Evolutionary conservation across 1,139 yeast species (phyloP), one percentile per base, ranked within the genome.

Genomic region (Suhomyces taliae): DNA sequence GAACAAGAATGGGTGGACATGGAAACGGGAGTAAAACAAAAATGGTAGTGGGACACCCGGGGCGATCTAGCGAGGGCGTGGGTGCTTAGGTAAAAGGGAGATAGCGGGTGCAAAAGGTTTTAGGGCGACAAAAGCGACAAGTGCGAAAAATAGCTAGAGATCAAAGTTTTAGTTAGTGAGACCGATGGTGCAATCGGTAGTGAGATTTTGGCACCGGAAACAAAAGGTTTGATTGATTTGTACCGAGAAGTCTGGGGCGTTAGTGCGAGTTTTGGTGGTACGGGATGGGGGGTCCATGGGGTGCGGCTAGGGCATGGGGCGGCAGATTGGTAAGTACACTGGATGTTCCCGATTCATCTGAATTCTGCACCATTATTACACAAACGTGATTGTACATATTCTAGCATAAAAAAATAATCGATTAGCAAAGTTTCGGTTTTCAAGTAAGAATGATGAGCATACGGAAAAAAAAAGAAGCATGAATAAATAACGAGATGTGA

Each of bases 1-100:
- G 39, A 19, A 19, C 24, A 19, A 33, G 15, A 32, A 11, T 9
- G 32, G 43, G 42, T 44, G 42, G 40, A 43, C 40, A 39, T 29
- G 43, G 39, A 27, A 37, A 29, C 41, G 43, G 47, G 37, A 29
- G 3, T 29, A 11, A 29, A 29, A 5, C 32, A 29, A 29, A 29
- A 29, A 29, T 29, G 32, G 32, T 29, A 29, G 32, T 29, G 32
- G 32, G 32, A 29, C 32, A 29, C 32, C 32, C 32, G 7, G 32
- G 32, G 32, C 32, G 32, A 29, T 11, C 32, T 29, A 11, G 32
- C 32, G 32, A 29, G 32, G 32, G 32, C 32, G 32, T 29, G 32
- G 32, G 32, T 19, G 24, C 24, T 19, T 19, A 19, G 24, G 24
- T 19, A 19, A 19, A 19, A 19, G 24, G 24, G 24, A 19, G 24